Conservation (phyloP, 768 basidiomycete genomes). For the Glaciozyma martinii region DNA sequence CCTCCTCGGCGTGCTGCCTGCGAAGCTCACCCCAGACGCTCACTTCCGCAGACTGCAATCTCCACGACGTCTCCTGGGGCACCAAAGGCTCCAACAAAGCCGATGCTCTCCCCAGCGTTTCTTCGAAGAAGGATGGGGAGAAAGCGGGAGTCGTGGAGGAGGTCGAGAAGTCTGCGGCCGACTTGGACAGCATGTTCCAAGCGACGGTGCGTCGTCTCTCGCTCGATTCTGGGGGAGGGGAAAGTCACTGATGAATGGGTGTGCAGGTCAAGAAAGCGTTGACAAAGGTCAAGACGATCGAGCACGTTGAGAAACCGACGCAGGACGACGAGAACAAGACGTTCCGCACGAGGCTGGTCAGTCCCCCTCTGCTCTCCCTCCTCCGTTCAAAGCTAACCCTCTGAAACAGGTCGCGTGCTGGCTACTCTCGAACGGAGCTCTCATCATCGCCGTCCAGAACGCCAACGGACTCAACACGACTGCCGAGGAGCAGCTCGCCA, state of each 20-base stretch:
- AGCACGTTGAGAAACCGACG: slow-evolving; percentile 64
- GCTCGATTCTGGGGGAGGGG: no score
- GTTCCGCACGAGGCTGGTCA: slow-evolving; percentile 64
- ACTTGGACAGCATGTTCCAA: slow-evolving; percentile 5
- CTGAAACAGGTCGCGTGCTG: slow-evolving; percentile 42
- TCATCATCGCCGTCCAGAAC: slow-evolving; percentile 49
- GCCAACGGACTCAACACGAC: slow-evolving; percentile 19
- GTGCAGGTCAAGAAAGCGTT: slow-evolving; percentile 59
- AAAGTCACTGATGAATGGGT: neutral
- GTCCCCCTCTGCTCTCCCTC: no score
- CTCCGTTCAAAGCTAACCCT: no score
- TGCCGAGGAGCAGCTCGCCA: slow-evolving; percentile 8
- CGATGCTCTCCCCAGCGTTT: slow-evolving; percentile 76
- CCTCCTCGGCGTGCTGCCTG: neutral
- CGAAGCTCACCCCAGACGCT: neutral
- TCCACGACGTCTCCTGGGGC: slow-evolving; percentile 1
- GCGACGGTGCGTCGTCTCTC: slow-evolving; percentile 46
- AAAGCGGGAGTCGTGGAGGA: slow-evolving; percentile 3
- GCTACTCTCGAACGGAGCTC: slow-evolving; percentile 51
- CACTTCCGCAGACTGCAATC: neutral
- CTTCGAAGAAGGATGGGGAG: slow-evolving; percentile 35
- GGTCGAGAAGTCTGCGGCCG: neutral
- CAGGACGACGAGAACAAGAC: slow-evolving; percentile 84
- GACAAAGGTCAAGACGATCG: slow-evolving; percentile 59
- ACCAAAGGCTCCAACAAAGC: slow-evolving; percentile 39